phyloP scores from a whole-genome alignment of 1,284 basidiomycete genomes.

The Tetrapyrgos nigripes region DNA sequence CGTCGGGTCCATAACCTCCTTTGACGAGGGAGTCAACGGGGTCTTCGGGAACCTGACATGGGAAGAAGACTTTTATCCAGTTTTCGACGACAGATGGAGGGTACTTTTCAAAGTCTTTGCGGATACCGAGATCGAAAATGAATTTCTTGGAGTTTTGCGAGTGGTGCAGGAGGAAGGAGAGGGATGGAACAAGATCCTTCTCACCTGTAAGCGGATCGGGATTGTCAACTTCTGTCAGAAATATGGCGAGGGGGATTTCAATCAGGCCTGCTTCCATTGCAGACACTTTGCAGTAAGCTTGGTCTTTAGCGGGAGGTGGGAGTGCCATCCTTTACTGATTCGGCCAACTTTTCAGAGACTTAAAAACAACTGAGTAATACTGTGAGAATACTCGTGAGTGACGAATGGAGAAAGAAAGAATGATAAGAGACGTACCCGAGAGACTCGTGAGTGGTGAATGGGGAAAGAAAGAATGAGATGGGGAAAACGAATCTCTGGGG shows the following conservation, averaged over 20 bases:
- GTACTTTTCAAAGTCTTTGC: constrained; percentile 14
- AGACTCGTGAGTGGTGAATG: too few species aligned
- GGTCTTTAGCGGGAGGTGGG: constrained; percentile 40
- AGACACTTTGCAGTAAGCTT: constrained; percentile 55
- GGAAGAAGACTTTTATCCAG: constrained; percentile 8
- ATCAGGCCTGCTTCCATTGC: constrained; percentile 55
- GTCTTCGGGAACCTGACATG: constrained; percentile 1
- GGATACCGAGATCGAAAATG: constrained; percentile 15
- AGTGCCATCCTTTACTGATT: too few species aligned
- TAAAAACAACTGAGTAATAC: too few species aligned
- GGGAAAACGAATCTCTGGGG: too few species aligned
- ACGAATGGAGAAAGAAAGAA: too few species aligned
- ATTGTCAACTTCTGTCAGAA: constrained; percentile 39
- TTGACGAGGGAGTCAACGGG: background rate
- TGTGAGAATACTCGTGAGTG: too few species aligned
- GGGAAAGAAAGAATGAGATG: too few species aligned
- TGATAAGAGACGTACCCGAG: too few species aligned
- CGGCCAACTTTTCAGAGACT: too few species aligned
- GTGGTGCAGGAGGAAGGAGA: constrained; percentile 57
- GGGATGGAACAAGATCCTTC: constrained; percentile 41
- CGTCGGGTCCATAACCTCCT: background rate
- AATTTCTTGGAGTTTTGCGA: constrained; percentile 34
- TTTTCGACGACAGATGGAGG: constrained; percentile 4
- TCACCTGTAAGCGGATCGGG: constrained; percentile 30
- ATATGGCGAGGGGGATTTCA: constrained; percentile 38